Evolutionary conservation across 805 yeast species (phyloP), one percentile per base, ranked within the genome.

Genomic region (Tetrapisispora pingtungensis): DNA sequence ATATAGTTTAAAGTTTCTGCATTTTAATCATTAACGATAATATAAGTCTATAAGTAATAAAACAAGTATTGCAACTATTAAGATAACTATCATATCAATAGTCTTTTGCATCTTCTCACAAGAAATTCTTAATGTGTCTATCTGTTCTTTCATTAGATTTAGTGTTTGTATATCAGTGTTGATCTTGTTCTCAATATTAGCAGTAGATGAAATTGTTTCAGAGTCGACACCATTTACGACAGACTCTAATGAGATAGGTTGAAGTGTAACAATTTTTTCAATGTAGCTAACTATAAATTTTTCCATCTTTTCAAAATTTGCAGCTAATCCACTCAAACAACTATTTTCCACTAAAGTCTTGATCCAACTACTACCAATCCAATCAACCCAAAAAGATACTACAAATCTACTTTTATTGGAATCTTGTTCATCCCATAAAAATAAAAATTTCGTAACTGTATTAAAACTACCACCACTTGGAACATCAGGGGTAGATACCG

Each of bases 331-430:
- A 27, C 79, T 76, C 37, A 72, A 65, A 12, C 94, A 79, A 46
- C 88, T 88, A 51, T 77, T 81, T 56, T 90, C 97, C 49, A 90
- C 81, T 35, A 94, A 78, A 10, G 83, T 74, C 58, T 86, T 89
- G 55, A 90, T 76, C 96, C 96, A 90, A 44, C 95, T 82, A 43
- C 80, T 74, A 7, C 89, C 94, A 0, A 81, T 75, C 97, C 97
- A 90, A 42, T 83, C 81, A 31, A 89, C 74, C 67, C 77, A 75
- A 59, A 74, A 83, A 10, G 87, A 73, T 17, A 84, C 62, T 36
- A 66, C 67, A 33, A 93, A 53, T 40, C 70, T 66, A 4, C 95
- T 81, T 20, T 67, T 60, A 55, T 81, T 84, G 26, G 70, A 62
- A 8, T 68, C 70, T 17, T 37, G 32, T 10, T 12, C 33, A 0